Evolutionary conservation across 1,284 basidiomycete species (phyloP), one percentile per base, ranked within the genome.

Genomic region (Marasmius fiardii): DNA sequence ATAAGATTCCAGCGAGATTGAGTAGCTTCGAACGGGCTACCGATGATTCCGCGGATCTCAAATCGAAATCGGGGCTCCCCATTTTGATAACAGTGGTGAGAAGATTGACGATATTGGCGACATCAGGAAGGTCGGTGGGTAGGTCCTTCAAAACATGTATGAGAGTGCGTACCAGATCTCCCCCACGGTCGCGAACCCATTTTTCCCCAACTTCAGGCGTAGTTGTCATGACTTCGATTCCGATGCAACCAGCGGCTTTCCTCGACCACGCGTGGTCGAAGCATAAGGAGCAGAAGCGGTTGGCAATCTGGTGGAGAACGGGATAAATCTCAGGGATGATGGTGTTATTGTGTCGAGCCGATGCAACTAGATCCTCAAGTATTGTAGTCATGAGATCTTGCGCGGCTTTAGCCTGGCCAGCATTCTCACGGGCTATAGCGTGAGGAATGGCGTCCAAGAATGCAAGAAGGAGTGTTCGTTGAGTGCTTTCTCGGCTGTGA

Each of bases 71-170:
- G 12, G 74, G 73, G 62, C 88, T 87, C 69, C 90, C 88, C 43
- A 88, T 83, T 6, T 81, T 81, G 53, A 99, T 76, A 51, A 98
- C 85, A 54, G 82, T 80, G 56, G 86, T 82, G 53, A 99, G 77
- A 31, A 94, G 88, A 53, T 91, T 86, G 24, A 88, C 78, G 37
- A 98, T 90, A 51, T 89, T 83, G 37, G 88, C 83, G 34, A 95
- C 84, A 63, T 95, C 88, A 0, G 94, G 92, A 43, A 95, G 82
- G 62, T 99, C 95, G 61, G 85, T 84, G 0, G 97, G 95, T 68
- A 98, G 91, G 68, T 99, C 96, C 68, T 99, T 98, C 51, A 99
- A 78, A 60, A 96, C 91, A 67, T 95, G 95, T 45, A 99, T 77
- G 33, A 99, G 80, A 4, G 92, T 95, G 45, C 95, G 88, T 51